These are phyloP conservation scores for Aspergillus pseudotamarii DNA, from an alignment of 2,329 filamentous ascomycete genomes.

Conservation along the genomic window DNA sequence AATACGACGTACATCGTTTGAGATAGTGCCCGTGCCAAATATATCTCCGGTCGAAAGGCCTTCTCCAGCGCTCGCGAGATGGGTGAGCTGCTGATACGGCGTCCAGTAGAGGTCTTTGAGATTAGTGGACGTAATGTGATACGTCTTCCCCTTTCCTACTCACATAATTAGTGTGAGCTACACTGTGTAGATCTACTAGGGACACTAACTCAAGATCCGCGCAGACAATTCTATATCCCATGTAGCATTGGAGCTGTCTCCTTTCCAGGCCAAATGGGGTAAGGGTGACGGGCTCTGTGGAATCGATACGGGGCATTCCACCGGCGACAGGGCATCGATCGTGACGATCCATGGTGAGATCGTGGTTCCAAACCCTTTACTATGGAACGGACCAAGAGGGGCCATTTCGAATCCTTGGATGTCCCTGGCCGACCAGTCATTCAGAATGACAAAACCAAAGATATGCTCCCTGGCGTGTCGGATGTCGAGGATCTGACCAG, in stretches of 20 bases:
- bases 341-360: conserved; percentile 60
- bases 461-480: background rate
- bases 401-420: conserved; percentile 63
- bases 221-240: background rate
- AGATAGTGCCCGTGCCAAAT: background rate
- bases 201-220: background rate
- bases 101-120: background rate
- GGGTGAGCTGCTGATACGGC: background rate
- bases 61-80: background rate
- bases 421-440: conserved; percentile 64
- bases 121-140: background rate
- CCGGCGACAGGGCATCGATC: background rate
- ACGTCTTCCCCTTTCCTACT: background rate
- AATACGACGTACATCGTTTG: background rate
- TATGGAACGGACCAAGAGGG: conserved; percentile 62
- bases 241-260: background rate
- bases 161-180: background rate
- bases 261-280: background rate
- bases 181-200: background rate
- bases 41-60: background rate
- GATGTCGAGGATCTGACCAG: background rate
- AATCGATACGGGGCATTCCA: background rate
- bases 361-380: conserved; percentile 61
- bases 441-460: conserved; percentile 62
- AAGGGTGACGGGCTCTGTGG: background rate